These are phyloP conservation scores for Aspergillus nomiae DNA, from an alignment of 2,329 filamentous ascomycete species.

Conservation along the genomic window DNA sequence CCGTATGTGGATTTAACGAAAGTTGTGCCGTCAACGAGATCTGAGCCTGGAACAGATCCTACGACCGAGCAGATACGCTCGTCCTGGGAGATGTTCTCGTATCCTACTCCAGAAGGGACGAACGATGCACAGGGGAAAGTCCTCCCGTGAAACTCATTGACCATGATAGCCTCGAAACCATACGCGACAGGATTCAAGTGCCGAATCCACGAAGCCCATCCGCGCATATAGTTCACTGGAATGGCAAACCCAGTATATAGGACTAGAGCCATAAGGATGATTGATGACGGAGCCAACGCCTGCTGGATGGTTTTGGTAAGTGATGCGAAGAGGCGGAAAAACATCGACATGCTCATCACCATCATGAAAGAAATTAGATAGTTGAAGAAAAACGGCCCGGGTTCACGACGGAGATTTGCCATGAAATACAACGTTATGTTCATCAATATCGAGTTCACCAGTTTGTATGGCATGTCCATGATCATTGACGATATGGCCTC, in stretches of 20 bases:
- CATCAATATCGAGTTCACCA: slow-evolving; percentile 70
- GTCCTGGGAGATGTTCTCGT: slow-evolving; percentile 31
- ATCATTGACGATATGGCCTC: slow-evolving; percentile 13
- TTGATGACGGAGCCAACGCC: slow-evolving; percentile 54
- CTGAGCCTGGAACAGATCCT: slow-evolving; percentile 58
- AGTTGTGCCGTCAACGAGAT: slow-evolving; percentile 57
- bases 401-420: slow-evolving; percentile 72
- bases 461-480: slow-evolving; percentile 67
- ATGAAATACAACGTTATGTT: slow-evolving; percentile 82
- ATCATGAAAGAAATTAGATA: slow-evolving; percentile 71
- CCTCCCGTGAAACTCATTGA: slow-evolving; percentile 75
- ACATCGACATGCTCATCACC: slow-evolving; percentile 76
- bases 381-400: slow-evolving; percentile 82
- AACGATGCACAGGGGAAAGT: slow-evolving; percentile 54
- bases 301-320: slow-evolving; percentile 65
- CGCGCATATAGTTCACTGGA: slow-evolving; percentile 62
- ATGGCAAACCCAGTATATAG: slow-evolving; percentile 51
- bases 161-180: slow-evolving; percentile 75
- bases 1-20: slow-evolving; percentile 58
- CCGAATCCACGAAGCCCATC: slow-evolving; percentile 78
- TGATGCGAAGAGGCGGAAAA: slow-evolving; percentile 76
- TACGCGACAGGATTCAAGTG: slow-evolving; percentile 77
- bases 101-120: slow-evolving; percentile 45
- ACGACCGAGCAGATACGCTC: slow-evolving; percentile 58
- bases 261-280: slow-evolving; percentile 40